Evolutionary conservation across 805 yeast species (phyloP), one percentile per base, ranked within the genome.

Genomic region (Metschnikowia rubicola): DNA sequence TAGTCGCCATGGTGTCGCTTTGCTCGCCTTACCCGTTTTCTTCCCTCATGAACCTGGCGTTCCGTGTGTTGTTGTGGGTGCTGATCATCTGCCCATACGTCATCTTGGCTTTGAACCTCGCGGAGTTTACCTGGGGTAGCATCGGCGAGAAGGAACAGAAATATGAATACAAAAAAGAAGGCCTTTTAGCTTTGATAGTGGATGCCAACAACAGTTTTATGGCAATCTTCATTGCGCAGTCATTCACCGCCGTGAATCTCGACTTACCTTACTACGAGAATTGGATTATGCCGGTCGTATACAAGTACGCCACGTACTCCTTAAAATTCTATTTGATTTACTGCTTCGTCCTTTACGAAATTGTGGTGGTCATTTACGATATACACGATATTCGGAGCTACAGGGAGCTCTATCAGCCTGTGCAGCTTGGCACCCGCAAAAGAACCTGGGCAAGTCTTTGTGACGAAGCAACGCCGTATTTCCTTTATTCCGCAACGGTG

Each of bases 171-270:
- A 28, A n/a, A 35, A 30, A 2, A 30, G 43, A 38, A 10, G 40
- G 46, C 12, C 30, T 42, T 11, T 30, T 41, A 21, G 39, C 47
- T 39, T 55, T 60, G 30, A 47, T 67, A 19, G 48, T 49, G 21
- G 67, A 60, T 26, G 55, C 61, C 21, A 70, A 70, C 55, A 66
- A 67, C 48, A 67, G 66, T 50, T 64, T 56, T 43, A 54, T 69
- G 39, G 72, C 73, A 1, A 55, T 68, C 10, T 58, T 69, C 51
- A 62, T 70, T 33, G 62, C 68, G 31, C 67, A 64, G 49, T 66
- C 72, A 19, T 68, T 67, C 50, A 46, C 64, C n/a, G 55, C 54
- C 19, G 54, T 66, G 9, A 63, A 61, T 37, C 42, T 56, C 43
- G 48, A 51, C 31, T 59, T 61, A 52, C 59, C 59, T 6, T 51